phyloP scores from a whole-genome alignment of 2,329 filamentous ascomycete species.

The Fusarium dlaminii region DNA sequence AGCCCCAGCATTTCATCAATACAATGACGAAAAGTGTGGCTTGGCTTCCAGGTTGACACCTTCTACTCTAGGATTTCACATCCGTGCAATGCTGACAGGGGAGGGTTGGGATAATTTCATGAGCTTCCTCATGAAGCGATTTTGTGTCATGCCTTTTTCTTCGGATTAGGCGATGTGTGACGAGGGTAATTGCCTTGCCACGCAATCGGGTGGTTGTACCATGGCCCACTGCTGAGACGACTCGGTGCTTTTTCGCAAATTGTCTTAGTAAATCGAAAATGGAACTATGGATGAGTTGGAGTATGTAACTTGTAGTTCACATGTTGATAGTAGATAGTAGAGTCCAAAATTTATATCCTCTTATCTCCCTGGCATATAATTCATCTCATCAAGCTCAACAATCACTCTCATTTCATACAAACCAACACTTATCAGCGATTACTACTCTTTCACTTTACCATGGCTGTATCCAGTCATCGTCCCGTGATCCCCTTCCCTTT shows the following conservation, averaged over 20 bases:
- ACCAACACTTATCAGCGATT: fast-evolving
- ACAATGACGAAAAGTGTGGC: not conserved
- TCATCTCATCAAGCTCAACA: not conserved
- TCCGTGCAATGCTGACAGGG: not conserved
- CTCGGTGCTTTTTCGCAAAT: not conserved
- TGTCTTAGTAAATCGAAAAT: not conserved
- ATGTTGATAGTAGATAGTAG: not conserved
- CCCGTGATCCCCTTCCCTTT: not conserved
- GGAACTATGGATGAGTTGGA: not conserved
- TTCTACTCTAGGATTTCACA: not conserved
- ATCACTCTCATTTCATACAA: too few species aligned
- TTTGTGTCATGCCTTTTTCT: not conserved
- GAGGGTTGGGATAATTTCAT: not conserved
- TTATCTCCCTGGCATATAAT: not conserved
- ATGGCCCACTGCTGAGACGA: not conserved
- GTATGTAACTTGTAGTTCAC: too few species aligned
- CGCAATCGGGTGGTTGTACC: not conserved
- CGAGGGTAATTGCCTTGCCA: not conserved
- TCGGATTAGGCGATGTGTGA: not conserved
- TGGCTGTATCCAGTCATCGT: slow-evolving; percentile 12
- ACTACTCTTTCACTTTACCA: not conserved
- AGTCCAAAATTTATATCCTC: not conserved
- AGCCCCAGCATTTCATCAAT: not conserved
- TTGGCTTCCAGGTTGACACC: not conserved
- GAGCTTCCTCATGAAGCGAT: not conserved